A percentile compares a stretch with the other conserved stretches of the same genome.
phyloP scores from a whole-genome alignment of 192 early-diverging fungal genomes.

The Oehlia diaphana region DNA sequence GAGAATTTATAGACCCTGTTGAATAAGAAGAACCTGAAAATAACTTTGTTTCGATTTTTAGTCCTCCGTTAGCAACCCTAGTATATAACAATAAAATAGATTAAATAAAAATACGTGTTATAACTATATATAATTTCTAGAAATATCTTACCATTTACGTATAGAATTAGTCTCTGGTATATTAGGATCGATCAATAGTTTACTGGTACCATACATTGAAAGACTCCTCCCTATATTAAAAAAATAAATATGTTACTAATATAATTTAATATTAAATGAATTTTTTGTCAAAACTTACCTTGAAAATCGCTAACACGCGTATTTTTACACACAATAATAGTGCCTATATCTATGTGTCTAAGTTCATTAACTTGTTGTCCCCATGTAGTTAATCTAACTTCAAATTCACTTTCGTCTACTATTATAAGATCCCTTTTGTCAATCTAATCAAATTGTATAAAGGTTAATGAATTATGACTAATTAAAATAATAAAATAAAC shows the following conservation, averaged over 20 bases:
- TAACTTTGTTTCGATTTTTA: neutral
- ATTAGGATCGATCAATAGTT: conserved; percentile 70
- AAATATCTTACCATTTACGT: conserved; percentile 67
- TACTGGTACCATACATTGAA: conserved; percentile 47
- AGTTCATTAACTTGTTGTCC: conserved; percentile 69
- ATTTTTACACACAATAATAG: conserved; percentile 84
- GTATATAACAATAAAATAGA: no score
- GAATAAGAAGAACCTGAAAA: neutral
- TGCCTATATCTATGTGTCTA: conserved; percentile 49
- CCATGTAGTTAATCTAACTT: conserved; percentile 85
- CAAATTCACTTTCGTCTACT: conserved; percentile 72
- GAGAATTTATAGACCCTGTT: neutral
- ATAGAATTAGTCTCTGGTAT: conserved; percentile 71
- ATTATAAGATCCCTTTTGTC: conserved; percentile 82
- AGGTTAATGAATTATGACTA: neutral
- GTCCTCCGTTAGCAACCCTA: neutral
- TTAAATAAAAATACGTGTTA: neutral
- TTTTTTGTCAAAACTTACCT: conserved; percentile 38
- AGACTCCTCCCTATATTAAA: conserved; percentile 44
- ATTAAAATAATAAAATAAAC: neutral
- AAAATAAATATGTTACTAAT: conserved; percentile 16
- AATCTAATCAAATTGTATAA: conserved; percentile 43
- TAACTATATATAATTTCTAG: neutral
- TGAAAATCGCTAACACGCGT: conserved; percentile 86
- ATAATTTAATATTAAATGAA: neutral